Conservation (phyloP, 768 basidiomycete species). For the Lentinula guzmanii region DNA sequence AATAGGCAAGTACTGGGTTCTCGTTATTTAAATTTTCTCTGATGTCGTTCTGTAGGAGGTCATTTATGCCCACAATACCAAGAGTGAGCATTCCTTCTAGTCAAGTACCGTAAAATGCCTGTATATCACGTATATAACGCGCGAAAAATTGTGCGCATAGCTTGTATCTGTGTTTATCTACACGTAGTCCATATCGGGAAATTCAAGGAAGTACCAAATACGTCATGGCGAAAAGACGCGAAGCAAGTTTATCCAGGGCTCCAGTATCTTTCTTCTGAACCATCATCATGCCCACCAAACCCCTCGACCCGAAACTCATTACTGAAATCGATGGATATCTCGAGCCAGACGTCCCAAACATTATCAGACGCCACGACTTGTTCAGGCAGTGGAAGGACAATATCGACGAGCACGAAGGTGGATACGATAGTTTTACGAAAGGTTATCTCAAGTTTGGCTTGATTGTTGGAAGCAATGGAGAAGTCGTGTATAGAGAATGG, state of each 20-base stretch:
- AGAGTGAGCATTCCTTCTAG: neutral
- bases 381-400: conserved; percentile 73
- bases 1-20: conserved; percentile 47
- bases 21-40: neutral
- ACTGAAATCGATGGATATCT: conserved; percentile 68
- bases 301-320: conserved; percentile 53
- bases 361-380: conserved; percentile 59
- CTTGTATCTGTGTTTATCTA: neutral
- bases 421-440: conserved; percentile 72
- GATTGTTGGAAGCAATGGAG: conserved; percentile 57
- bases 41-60: conserved; percentile 13
- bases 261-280: conserved; percentile 10
- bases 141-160: neutral
- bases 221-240: conserved; percentile 4
- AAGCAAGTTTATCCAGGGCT: neutral
- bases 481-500: conserved; percentile 91
- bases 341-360: conserved; percentile 63
- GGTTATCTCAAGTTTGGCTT: conserved; percentile 81
- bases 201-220: neutral
- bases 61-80: conserved; percentile 21
- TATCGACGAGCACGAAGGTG: conserved; percentile 78
- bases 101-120: neutral
- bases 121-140: neutral
- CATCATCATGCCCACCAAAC: conserved; percentile 33
- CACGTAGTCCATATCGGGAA: neutral